These are phyloP conservation scores for Corynascus novoguineensis DNA, from an alignment of 495 filamentous ascomycete species.

Conservation along the genomic window DNA sequence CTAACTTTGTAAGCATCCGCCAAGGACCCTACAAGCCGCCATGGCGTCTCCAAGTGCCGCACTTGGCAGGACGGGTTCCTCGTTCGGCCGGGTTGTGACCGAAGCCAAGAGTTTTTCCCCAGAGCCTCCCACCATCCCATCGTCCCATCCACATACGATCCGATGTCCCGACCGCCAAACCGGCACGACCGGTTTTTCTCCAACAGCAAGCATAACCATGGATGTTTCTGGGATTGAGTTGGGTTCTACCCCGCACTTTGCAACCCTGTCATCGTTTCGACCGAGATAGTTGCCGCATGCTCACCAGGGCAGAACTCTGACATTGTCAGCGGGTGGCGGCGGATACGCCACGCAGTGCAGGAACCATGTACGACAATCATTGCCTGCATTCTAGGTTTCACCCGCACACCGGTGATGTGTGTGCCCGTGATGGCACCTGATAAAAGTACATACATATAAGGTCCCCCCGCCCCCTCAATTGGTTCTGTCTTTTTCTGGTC, in stretches of 20 bases:
- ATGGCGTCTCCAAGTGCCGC: neutral
- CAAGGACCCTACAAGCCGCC: constrained; percentile 26
- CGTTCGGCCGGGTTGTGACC: neutral
- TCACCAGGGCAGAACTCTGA: neutral
- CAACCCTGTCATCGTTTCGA: neutral
- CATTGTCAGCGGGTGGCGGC: neutral
- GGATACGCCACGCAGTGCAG: neutral
- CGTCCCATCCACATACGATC: constrained; percentile 1
- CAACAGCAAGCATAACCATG: neutral
- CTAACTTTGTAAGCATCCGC: constrained; percentile 21
- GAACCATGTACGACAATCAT: neutral
- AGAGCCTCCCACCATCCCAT: neutral
- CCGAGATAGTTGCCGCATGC: neutral
- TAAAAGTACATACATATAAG: neutral
- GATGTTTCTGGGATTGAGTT: neutral
- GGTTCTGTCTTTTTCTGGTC: neutral
- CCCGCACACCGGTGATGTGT: too few relatives aligned
- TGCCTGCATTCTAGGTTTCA: neutral
- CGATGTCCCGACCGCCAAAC: neutral
- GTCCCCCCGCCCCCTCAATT: neutral
- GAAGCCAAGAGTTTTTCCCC: constrained; percentile 12
- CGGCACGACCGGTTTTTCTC: too few relatives aligned
- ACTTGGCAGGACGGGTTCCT: constrained; percentile 7
- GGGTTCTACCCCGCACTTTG: neutral
- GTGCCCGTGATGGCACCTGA: neutral